Percentiles rank a stretch among this genome's conserved stretches.
phyloP scores from a whole-genome alignment of 2,329 filamentous ascomycete species.

The Daldinia eschscholtzii region DNA sequence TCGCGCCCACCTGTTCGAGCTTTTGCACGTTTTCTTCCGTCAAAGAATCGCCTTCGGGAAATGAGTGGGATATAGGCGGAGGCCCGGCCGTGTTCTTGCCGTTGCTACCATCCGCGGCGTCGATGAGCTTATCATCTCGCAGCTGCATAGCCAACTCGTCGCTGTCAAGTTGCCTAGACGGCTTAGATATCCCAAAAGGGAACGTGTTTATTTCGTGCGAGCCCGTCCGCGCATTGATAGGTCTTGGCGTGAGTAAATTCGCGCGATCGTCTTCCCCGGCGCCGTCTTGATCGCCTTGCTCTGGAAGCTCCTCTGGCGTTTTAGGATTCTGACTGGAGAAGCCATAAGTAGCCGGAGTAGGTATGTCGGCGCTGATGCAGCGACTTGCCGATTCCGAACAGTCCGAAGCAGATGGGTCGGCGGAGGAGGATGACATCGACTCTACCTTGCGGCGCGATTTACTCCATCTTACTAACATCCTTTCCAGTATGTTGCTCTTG shows the following conservation, averaged over 20 bases:
- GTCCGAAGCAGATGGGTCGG: conserved; percentile 55
- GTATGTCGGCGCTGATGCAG: conserved; percentile 52
- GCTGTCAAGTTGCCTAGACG: conserved; percentile 52
- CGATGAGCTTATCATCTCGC: conserved; percentile 62
- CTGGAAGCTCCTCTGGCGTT: conserved; percentile 40
- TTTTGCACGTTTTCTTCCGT: conserved; percentile 68
- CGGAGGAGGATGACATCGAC: conserved; percentile 42
- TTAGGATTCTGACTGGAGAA: conserved; percentile 33
- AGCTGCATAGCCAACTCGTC: conserved; percentile 58
- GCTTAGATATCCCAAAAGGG: conserved; percentile 56
- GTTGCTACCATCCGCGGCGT: conserved; percentile 58
- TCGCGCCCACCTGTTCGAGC: conserved; percentile 52
- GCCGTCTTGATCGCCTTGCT: conserved; percentile 16
- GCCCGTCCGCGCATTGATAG: conserved; percentile 54
- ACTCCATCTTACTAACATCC: conserved; percentile 78
- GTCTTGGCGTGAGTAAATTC: conserved; percentile 57
- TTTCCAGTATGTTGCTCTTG: conserved; percentile 74
- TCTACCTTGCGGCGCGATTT: conserved; percentile 51
- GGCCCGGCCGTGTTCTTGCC: conserved; percentile 27
- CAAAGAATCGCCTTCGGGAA: conserved; percentile 60
- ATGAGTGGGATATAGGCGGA: conserved; percentile 28
- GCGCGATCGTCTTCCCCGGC: conserved; percentile 35
- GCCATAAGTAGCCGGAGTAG: conserved; percentile 37
- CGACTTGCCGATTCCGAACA: conserved; percentile 62
- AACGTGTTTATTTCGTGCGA: conserved; percentile 55